Percentiles rank a stretch among this genome's conserved stretches.
phyloP scores from a whole-genome alignment of 2,329 filamentous ascomycete genomes.

The Hymenoscyphus scutula region DNA sequence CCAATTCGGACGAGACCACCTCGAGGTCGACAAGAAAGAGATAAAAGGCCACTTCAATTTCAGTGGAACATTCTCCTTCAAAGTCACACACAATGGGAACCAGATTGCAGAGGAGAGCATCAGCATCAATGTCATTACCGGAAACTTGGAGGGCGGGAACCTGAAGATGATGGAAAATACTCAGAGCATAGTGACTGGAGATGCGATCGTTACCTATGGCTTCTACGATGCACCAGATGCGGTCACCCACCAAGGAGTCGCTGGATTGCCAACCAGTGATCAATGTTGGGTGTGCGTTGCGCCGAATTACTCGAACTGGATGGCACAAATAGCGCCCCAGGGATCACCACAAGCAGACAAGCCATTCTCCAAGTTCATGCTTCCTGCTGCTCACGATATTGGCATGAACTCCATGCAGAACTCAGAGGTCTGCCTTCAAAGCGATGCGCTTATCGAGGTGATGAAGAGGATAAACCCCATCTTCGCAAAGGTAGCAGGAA shows the following conservation, averaged over 20 bases:
- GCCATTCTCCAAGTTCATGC: conserved; percentile 44
- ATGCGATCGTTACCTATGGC: conserved; percentile 45
- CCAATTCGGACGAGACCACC: conserved; percentile 40
- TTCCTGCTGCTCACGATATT: conserved; percentile 47
- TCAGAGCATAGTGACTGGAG: conserved; percentile 31
- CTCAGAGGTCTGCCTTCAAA: conserved; percentile 40
- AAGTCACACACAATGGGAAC: conserved; percentile 40
- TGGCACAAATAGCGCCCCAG: conserved; percentile 42
- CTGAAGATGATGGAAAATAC: conserved; percentile 28
- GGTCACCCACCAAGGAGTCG: conserved; percentile 39
- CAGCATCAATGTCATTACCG: conserved; percentile 46
- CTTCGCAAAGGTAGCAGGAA: conserved; percentile 29
- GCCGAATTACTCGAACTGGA: conserved; percentile 44
- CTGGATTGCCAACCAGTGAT: conserved; percentile 43
- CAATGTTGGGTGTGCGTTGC: conserved; percentile 47
- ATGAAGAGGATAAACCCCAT: conserved; percentile 24
- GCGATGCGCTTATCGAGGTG: conserved; percentile 34
- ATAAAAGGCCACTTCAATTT: conserved; percentile 44
- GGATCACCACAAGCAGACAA: conserved; percentile 40
- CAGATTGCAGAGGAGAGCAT: conserved; percentile 45
- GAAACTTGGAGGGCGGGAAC: conserved; percentile 42
- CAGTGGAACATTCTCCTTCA: conserved; percentile 45
- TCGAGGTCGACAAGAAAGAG: conserved; percentile 46
- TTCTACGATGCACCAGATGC: conserved; percentile 52
- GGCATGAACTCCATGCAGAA: conserved; percentile 52